phyloP scores from a whole-genome alignment of 768 basidiomycete species.

The Hericium erinaceus region DNA sequence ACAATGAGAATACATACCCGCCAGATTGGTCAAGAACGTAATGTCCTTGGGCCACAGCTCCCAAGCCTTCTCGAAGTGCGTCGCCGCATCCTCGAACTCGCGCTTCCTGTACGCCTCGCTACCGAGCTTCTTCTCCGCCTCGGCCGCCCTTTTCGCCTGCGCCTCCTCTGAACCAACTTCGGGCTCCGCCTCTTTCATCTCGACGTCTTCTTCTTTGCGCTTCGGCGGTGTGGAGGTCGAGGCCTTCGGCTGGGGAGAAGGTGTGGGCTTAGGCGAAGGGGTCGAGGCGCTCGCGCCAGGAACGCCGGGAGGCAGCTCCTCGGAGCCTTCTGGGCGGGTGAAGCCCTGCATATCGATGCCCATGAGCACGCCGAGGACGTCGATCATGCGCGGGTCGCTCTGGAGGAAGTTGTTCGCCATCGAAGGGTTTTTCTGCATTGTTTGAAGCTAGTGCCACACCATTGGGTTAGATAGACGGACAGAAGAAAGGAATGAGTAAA shows the following conservation, averaged over 20 bases:
- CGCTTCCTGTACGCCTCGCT: constrained; percentile 79
- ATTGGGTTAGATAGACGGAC: background rate
- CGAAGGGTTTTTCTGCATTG: constrained; percentile 59
- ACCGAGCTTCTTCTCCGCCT: constrained; percentile 73
- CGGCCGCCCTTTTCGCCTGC: constrained; percentile 66
- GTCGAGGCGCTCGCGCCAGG: constrained; percentile 24
- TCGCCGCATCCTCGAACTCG: constrained; percentile 68
- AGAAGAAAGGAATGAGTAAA: background rate
- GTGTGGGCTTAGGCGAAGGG: constrained; percentile 31
- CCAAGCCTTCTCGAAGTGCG: constrained; percentile 82
- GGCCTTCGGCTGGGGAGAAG: constrained; percentile 29
- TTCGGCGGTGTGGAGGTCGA: constrained; percentile 24
- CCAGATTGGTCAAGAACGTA: constrained; percentile 86
- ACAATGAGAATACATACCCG: constrained; percentile 37
- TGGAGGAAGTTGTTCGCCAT: constrained; percentile 51
- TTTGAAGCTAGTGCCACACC: constrained; percentile 36
- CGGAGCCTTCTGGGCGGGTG: constrained; percentile 74
- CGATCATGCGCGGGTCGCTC: constrained; percentile 87
- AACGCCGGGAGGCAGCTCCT: constrained; percentile 35
- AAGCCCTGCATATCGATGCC: constrained; percentile 88
- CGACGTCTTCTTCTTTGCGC: constrained; percentile 44
- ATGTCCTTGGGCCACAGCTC: constrained; percentile 89
- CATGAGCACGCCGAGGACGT: constrained; percentile 87
- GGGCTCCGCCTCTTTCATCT: constrained; percentile 44
- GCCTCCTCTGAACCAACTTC: constrained; percentile 58